Percentiles rank a stretch among this genome's conserved stretches.
These are phyloP conservation scores for Sophora flavescens DNA, from an alignment of 306 rosid species.

Conservation along the genomic window DNA sequence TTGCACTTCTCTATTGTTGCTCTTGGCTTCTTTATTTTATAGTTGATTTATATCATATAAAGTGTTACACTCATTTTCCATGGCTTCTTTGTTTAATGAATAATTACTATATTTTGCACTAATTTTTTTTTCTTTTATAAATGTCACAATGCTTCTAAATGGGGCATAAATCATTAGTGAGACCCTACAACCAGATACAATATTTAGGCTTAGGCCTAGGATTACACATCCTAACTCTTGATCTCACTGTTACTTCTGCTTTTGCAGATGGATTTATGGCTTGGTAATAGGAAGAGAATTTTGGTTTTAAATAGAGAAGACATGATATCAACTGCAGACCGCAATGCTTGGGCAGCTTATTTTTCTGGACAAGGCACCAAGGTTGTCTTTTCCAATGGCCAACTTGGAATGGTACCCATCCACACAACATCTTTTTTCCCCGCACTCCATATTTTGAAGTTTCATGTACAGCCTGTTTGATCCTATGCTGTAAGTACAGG, in stretches of 20 bases:
- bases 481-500: slow-evolving; percentile 59
- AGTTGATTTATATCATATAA: slow-evolving; percentile 10
- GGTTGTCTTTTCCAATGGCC: slow-evolving; percentile 87
- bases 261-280: slow-evolving; percentile 89
- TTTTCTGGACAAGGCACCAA: slow-evolving; percentile 74
- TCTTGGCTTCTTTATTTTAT: slow-evolving; percentile 33
- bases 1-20: slow-evolving; percentile 32
- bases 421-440: slow-evolving; percentile 18
- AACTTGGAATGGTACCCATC: slow-evolving; percentile 87
- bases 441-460: slow-evolving; percentile 31
- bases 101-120: not conserved
- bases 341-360: slow-evolving; percentile 94
- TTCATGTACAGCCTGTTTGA: slow-evolving; percentile 43
- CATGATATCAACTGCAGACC: slow-evolving; percentile 87
- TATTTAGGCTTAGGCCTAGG: slow-evolving; percentile 26
- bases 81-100: slow-evolving; percentile 7
- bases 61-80: not conserved
- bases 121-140: not conserved
- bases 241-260: slow-evolving; percentile 34
- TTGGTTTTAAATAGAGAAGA: slow-evolving; percentile 97
- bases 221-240: slow-evolving; percentile 16
- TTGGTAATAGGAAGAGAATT: slow-evolving; percentile 86
- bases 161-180: slow-evolving; percentile 29
- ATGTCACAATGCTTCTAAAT: slow-evolving; percentile 21
- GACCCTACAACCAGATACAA: not conserved